Evolutionary conservation across 805 yeast genomes (phyloP), one percentile per base, ranked within the genome.

Genomic region (Saccharomyces paradoxus): DNA sequence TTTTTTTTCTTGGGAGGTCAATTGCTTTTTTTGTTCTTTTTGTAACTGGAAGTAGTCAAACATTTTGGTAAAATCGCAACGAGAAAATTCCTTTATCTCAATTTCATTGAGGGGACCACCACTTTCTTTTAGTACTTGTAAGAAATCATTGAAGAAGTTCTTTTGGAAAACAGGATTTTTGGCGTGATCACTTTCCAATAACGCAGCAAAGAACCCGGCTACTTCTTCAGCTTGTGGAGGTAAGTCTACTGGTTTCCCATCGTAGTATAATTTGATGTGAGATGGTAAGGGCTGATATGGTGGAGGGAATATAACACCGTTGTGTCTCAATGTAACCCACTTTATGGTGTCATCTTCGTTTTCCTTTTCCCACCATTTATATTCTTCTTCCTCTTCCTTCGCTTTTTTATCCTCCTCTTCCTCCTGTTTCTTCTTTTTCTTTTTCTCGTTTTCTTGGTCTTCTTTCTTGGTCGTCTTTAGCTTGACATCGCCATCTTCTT

Each of bases 271-370:
- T 65, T 86, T 88, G 44, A 91, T 87, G 63, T 81, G 78, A 4
- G 80, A 73, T 0, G 98, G 98, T 48, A 92, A 72, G 2, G 94
- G 90, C 65, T 86, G 91, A 68, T 92, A 92, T 2, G 82, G 86
- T 0, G 98, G 97, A 1, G 99, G 97, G 64, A 92, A 92, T 31
- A 91, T 72, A 12, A 92, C 97, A 63, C 99, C 99, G 60, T 80
- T 83, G 68, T 92, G 99, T 58, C 81, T 89, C 52, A 92, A 73
- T 1, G 90, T 80, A 26, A 82, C 84, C 99, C 99, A 92, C 66
- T 89, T 89, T 53, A 84, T 77, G 46, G 84, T 81, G 31, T 86
- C 92, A 64, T 87, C 87, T 31, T 82, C 71, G 59, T 85, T 86
- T 37, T 72, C 69, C 48, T 81, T 81, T 47, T 81, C 82, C 66